These are phyloP conservation scores for Trichoderma hamatum DNA, from an alignment of 2,329 filamentous ascomycete species.

Conservation along the genomic window DNA sequence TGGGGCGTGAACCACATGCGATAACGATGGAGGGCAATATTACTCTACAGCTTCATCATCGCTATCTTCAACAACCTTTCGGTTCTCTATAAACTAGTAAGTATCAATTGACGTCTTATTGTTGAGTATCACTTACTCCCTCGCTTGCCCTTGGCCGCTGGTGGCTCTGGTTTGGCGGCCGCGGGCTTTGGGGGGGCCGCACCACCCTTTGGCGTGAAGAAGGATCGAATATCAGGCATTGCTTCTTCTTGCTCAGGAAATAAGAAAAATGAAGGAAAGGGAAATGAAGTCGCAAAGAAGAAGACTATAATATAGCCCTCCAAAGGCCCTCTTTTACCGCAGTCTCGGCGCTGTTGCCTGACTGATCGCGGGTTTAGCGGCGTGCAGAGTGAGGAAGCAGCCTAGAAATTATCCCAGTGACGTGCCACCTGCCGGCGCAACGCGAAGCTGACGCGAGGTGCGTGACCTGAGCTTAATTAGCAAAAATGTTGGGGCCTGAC, in stretches of 20 bases:
- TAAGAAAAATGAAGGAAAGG: neutral
- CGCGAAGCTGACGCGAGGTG: constrained; percentile 52
- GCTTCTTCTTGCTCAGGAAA: neutral
- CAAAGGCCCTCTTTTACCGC: constrained; percentile 31
- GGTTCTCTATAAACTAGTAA: constrained; percentile 47
- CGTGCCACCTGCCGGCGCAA: constrained; percentile 38
- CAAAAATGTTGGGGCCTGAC: constrained; percentile 28
- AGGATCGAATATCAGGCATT: constrained; percentile 92
- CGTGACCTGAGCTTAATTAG: constrained; percentile 45
- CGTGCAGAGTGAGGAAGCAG: constrained; percentile 28
- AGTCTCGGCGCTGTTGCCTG: constrained; percentile 33
- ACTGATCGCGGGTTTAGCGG: constrained; percentile 13
- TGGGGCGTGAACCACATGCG: neutral
- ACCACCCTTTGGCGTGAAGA: constrained; percentile 79
- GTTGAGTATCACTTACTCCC: constrained; percentile 43
- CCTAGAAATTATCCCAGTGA: constrained; percentile 39
- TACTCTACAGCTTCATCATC: constrained; percentile 72
- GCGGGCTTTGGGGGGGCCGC: constrained; percentile 51
- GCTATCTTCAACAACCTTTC: constrained; percentile 79
- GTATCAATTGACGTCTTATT: neutral
- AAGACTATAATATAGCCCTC: constrained; percentile 16
- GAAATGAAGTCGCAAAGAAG: neutral
- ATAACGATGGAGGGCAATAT: constrained; percentile 4
- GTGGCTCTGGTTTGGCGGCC: constrained; percentile 46
- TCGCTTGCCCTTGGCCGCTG: constrained; percentile 49